A percentile compares a stretch with the other conserved stretches of the same genome.
Conservation (phyloP, 2,329 filamentous ascomycete genomes). For the Pseudogymnoascus sp. region DNA sequence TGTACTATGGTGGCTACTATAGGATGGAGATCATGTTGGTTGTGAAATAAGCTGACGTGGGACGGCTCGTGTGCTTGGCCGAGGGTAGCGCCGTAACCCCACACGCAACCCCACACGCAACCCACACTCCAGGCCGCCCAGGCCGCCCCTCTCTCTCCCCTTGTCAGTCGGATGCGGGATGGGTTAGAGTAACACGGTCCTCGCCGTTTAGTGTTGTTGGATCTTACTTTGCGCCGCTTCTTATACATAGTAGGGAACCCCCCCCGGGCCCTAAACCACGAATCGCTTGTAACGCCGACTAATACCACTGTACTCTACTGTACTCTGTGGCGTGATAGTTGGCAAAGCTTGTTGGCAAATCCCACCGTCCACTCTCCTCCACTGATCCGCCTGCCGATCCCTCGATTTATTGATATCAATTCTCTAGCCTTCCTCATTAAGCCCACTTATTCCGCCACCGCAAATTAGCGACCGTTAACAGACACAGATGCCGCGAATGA, state of each 20-base stretch:
- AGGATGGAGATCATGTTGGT: background rate
- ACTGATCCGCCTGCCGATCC: background rate
- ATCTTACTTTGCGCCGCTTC: background rate
- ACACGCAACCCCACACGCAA: background rate
- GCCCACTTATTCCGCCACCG: constrained; percentile 7
- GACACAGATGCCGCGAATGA: background rate
- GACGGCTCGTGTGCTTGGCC: background rate
- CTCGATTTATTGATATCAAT: constrained; percentile 1
- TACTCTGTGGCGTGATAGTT: background rate
- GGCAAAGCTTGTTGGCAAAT: constrained; percentile 4
- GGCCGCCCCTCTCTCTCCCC: background rate
- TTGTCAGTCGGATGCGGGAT: background rate
- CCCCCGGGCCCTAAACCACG: background rate
- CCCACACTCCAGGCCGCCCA: background rate
- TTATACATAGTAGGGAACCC: no score
- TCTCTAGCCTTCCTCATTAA: background rate
- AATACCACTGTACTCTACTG: background rate
- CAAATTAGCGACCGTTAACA: constrained; percentile 3
- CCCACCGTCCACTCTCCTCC: background rate
- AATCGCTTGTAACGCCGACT: background rate
- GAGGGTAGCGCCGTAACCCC: background rate
- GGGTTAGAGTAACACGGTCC: background rate
- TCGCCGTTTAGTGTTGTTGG: background rate
- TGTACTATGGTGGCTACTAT: no score
- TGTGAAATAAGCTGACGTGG: constrained; percentile 2